Percentiles rank a stretch among this genome's conserved stretches.
These are phyloP conservation scores for Boletus sp. DNA, from an alignment of 1,284 basidiomycete genomes.

Conservation along the genomic window DNA sequence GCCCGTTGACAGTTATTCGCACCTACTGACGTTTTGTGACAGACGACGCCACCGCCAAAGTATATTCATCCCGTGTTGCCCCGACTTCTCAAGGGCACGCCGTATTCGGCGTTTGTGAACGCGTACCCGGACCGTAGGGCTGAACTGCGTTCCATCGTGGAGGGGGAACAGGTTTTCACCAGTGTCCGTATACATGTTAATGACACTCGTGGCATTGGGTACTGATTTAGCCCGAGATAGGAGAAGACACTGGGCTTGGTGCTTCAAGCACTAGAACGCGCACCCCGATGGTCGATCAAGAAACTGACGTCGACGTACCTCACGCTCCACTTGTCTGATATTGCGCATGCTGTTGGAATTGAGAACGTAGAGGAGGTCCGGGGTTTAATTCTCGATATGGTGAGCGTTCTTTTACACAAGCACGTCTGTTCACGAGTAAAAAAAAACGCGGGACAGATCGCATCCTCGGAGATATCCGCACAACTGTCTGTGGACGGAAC, in stretches of 20 bases:
- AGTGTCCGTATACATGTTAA: slow-evolving; percentile 37
- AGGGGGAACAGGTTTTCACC: slow-evolving; percentile 53
- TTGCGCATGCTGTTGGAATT: slow-evolving; percentile 59
- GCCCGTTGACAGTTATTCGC: neutral
- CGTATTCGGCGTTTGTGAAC: slow-evolving; percentile 58
- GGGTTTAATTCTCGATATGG: slow-evolving; percentile 66
- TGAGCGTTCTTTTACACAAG: slow-evolving; percentile 26
- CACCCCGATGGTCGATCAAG: slow-evolving; percentile 71
- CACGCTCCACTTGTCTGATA: slow-evolving; percentile 65
- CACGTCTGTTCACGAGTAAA: slow-evolving; percentile 2
- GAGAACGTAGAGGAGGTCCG: slow-evolving; percentile 53
- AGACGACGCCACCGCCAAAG: slow-evolving; percentile 60
- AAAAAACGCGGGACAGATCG: slow-evolving; percentile 49
- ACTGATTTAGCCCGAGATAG: slow-evolving; percentile 34
- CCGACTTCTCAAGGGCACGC: slow-evolving; percentile 58
- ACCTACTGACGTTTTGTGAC: slow-evolving; percentile 8
- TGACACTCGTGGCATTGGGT: neutral
- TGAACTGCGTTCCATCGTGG: slow-evolving; percentile 41
- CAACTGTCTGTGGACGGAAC: slow-evolving; percentile 60
- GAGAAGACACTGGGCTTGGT: slow-evolving; percentile 73
- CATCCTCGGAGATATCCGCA: slow-evolving; percentile 62
- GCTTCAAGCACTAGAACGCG: slow-evolving; percentile 57
- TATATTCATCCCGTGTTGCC: slow-evolving; percentile 57
- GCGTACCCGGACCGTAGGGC: slow-evolving; percentile 55
- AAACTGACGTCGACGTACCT: slow-evolving; percentile 77